Percentiles rank a stretch among this genome's conserved stretches.
phyloP scores from a whole-genome alignment of 345 rosid genomes.

The Lepidium africanum region DNA sequence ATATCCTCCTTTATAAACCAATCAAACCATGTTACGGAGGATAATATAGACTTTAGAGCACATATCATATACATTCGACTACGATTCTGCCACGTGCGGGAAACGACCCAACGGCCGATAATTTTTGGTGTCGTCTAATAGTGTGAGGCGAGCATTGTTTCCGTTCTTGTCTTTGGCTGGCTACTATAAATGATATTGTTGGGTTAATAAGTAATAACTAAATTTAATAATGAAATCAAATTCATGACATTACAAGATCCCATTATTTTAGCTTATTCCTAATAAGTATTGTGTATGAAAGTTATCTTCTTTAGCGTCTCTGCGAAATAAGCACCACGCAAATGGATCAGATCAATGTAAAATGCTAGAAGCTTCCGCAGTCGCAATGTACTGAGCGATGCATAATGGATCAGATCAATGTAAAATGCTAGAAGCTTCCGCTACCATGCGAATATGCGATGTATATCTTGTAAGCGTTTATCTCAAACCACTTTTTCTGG shows the following conservation, averaged over 20 bases:
- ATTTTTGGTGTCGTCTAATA: background rate
- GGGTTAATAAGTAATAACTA: too few relatives aligned
- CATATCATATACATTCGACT: background rate
- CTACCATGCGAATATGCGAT: background rate
- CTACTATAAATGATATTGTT: too few relatives aligned
- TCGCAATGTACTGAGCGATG: background rate
- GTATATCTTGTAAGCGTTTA: background rate
- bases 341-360: background rate
- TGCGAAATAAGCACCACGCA: too few relatives aligned
- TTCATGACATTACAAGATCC: too few relatives aligned
- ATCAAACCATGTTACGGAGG: background rate
- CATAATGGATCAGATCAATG: too few relatives aligned
- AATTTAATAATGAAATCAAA: too few relatives aligned
- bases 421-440: background rate
- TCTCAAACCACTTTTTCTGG: background rate
- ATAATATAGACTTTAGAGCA: background rate
- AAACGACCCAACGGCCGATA: background rate
- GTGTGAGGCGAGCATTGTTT: constrained; percentile 10
- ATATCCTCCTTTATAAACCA: background rate
- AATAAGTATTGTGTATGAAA: too few relatives aligned
- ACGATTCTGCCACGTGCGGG: constrained; percentile 4
- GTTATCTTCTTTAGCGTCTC: too few relatives aligned
- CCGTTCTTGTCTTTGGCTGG: background rate
- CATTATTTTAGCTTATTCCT: too few relatives aligned
- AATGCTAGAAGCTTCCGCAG: background rate